Evolutionary conservation across 306 rosid species (phyloP), one percentile per base, ranked within the genome.

Genomic region (Acmispon strigosus): DNA sequence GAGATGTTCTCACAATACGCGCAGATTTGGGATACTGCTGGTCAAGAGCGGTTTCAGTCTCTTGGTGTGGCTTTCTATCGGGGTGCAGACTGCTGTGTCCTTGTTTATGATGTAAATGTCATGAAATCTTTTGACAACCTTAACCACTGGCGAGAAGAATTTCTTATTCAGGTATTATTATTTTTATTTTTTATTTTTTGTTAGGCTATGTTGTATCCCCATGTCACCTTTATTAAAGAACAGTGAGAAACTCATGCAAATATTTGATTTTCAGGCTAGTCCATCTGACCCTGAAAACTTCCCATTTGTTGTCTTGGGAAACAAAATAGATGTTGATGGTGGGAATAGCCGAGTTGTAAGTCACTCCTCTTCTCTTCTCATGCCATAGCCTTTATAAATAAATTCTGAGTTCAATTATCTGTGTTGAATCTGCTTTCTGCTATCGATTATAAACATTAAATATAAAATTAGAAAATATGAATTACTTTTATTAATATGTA

Each of bases 41-140:
- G 98, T 29, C 98, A 94, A 77, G 98, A 94, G 81, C 82, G 98
- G 72, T 94, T 94, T 87, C 98, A 94, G 66, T 90, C 96, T 87
- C 99, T 94, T 65, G 99, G 99, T 15, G 98, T 93, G 80, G 98
- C 98, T 54, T 94, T 94, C 87, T 94, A 94, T 78, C 99, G 99
- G 6, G 97, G 99, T 68, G 99, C 99, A 60, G 99, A 94, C 70
- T 94, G 99, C 73, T 94, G 99, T 64, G 99, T 94, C 81, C 97
- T 94, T 69, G 99, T 94, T 45, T 91, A 94, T 75, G 99, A 94
- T 69, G 99, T 94, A 65, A 94, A 94, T 57, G 99, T 94, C 65
- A 85, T 89, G 95, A 94, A 94, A 75, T 94, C 99, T 20, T 94
- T 94, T 59, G 97, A 94, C 14, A 87, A 94, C 81, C 99, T 94